Evolutionary conservation across 2,329 filamentous ascomycete genomes (phyloP).

Genomic region (Talaromyces sp.): DNA sequence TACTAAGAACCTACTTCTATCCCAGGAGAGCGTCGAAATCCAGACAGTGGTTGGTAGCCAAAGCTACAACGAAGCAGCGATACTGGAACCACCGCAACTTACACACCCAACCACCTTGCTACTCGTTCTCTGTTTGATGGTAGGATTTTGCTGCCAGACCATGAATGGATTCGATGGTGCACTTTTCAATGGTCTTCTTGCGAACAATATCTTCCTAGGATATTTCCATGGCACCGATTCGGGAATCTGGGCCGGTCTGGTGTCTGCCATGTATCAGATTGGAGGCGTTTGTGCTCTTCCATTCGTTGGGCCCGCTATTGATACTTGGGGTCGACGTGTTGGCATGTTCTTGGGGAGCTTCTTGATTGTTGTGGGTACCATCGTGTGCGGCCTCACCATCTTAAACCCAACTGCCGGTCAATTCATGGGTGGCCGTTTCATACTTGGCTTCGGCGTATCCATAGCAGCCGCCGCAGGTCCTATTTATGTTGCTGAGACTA

Average conservation of each 20-base stretch:
- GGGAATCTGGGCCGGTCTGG: slow-evolving; percentile 41
- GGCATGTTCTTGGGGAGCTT: slow-evolving; percentile 46
- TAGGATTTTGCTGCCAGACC: slow-evolving; percentile 44
- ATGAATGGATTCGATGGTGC: slow-evolving; percentile 57
- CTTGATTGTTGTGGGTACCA: slow-evolving; percentile 49
- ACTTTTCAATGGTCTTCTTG: slow-evolving; percentile 49
- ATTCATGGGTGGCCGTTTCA: slow-evolving; percentile 54
- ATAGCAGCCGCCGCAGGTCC: slow-evolving; percentile 58
- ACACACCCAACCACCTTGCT: slow-evolving; percentile 1
- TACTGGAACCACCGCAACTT: slow-evolving; percentile 6
- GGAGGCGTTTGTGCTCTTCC: neutral
- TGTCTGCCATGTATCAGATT: slow-evolving; percentile 24
- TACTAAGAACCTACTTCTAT: neutral
- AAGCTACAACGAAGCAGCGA: slow-evolving; percentile 6
- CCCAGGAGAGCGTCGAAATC: slow-evolving; percentile 4
- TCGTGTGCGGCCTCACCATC: slow-evolving; percentile 39
- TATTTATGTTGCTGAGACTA: slow-evolving; percentile 58
- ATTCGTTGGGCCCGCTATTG: neutral
- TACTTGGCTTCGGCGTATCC: slow-evolving; percentile 53
- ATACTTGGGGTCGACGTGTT: neutral
- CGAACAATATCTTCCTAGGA: slow-evolving; percentile 42
- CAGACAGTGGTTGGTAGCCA: slow-evolving; percentile 2
- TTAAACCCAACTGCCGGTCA: slow-evolving; percentile 31
- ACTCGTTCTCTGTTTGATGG: slow-evolving; percentile 2
- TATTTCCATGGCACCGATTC: slow-evolving; percentile 38